Conservation (phyloP, 805 yeast species). For the Cyberlindnera subsufficiens region DNA sequence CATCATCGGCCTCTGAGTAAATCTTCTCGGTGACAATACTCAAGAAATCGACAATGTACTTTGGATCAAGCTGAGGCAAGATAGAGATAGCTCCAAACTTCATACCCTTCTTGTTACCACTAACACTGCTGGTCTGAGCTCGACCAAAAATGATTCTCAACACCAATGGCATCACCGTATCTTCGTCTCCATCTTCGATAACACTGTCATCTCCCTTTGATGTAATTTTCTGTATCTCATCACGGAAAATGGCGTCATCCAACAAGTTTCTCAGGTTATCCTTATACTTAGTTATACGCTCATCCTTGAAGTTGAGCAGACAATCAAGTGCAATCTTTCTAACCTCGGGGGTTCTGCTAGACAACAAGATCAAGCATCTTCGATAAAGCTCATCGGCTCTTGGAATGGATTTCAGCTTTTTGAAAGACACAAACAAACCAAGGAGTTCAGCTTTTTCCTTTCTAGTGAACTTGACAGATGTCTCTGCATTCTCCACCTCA, state of each 20-base stretch:
- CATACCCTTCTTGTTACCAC: conserved; percentile 67
- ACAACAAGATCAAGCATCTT: conserved; percentile 49
- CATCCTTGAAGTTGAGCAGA: conserved; percentile 57
- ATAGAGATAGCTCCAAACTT: conserved; percentile 65
- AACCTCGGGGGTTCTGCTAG: conserved; percentile 52
- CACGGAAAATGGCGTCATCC: conserved; percentile 80
- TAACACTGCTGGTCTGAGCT: conserved; percentile 61
- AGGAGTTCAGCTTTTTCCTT: conserved; percentile 55
- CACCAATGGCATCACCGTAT: conserved; percentile 60
- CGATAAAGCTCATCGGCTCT: conserved; percentile 47
- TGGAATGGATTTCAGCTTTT: conserved; percentile 49
- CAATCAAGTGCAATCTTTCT: conserved; percentile 73
- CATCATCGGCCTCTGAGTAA: conserved; percentile 21
- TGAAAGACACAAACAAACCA: conserved; percentile 59
- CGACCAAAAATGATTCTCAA: conserved; percentile 81
- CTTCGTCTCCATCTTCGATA: conserved; percentile 58
- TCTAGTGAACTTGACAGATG: conserved; percentile 33
- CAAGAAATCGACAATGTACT: conserved; percentile 54
- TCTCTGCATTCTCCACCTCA: conserved; percentile 2
- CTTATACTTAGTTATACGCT: conserved; percentile 55
- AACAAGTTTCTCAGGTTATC: conserved; percentile 70
- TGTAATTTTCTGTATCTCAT: conserved; percentile 68
- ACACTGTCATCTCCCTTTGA: conserved; percentile 43
- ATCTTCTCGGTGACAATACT: conserved; percentile 54
- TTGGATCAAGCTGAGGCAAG: conserved; percentile 49